phyloP scores from a whole-genome alignment of 257 asterid species.

The Primulina huaijiensis region DNA sequence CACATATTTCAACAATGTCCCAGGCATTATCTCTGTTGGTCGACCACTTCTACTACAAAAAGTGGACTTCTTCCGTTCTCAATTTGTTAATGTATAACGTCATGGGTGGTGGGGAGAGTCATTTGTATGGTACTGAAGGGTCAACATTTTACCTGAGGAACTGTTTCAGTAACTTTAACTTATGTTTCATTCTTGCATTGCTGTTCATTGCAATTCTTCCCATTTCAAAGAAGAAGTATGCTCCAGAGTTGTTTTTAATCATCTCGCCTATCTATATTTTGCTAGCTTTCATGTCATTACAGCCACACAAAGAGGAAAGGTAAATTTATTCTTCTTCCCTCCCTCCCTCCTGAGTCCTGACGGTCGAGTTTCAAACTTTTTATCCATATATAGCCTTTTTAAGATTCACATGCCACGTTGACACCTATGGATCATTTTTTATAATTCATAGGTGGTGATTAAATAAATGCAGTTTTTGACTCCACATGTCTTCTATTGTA shows the following conservation, averaged over 20 bases:
- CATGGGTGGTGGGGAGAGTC: slow-evolving; percentile 97
- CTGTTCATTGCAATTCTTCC: slow-evolving; percentile 74
- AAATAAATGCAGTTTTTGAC: slow-evolving; percentile 1
- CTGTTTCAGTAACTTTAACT: slow-evolving; percentile 91
- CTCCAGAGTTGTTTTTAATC: slow-evolving; percentile 71
- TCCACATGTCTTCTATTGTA: background rate
- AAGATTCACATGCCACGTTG: background rate
- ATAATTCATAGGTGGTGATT: slow-evolving; percentile 17
- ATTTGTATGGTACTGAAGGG: slow-evolving; percentile 91
- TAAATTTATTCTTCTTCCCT: slow-evolving; percentile 23
- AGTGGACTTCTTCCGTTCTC: slow-evolving; percentile 92
- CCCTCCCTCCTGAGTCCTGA: background rate
- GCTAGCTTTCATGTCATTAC: slow-evolving; percentile 96
- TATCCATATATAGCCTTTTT: slow-evolving; percentile 14
- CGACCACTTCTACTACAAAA: slow-evolving; percentile 73
- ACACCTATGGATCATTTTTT: slow-evolving; percentile 3
- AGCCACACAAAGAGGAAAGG: slow-evolving; percentile 99
- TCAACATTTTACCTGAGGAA: slow-evolving; percentile 76
- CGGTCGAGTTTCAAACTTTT: background rate
- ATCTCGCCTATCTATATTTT: slow-evolving; percentile 86
- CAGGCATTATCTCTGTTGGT: slow-evolving; percentile 74
- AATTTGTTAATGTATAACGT: slow-evolving; percentile 83
- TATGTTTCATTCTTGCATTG: slow-evolving; percentile 83
- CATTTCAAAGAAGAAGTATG: slow-evolving; percentile 70
- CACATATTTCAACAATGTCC: slow-evolving; percentile 26